Evolutionary conservation across 164 flowering plant genomes (phyloP), one percentile per base, ranked within the genome.

Genomic region (Nymphaea colorata): DNA sequence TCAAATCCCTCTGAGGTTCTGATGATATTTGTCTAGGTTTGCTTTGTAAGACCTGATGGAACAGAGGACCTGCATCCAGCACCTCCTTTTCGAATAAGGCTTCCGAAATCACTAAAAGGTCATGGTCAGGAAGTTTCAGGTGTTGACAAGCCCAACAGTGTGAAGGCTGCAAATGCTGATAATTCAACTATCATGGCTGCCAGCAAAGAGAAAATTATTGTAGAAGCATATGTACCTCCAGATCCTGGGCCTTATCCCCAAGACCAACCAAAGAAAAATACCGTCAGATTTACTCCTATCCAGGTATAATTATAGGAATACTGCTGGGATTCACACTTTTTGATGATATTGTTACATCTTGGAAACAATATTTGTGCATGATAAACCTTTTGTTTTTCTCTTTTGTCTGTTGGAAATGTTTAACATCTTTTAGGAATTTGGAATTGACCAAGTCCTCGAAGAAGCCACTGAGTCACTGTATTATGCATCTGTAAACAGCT

Each of bases 171-270:
- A 6, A 72, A 73, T 75, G 82, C 76, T 76, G 78, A 69, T 73
- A 62, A 70, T 72, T n/a, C 16, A 36, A 61, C 41, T 17, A 61
- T 2, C 64, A 8, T 61, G 64, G 36, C 11, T 61, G 36, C 16
- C n/a, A 82, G 73, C 45, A 80, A 77, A 65, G 90, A 86, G 64
- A 71, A 80, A 57, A 91, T 92, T 53, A 68, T 85, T 69, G 96
- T 95, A 67, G 98, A 95, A 80, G 81, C 93, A 15, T 92, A 92
- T 74, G 74, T 84, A 66, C 96, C 99, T 79, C 90, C 94, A 51
- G 90, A 91, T 74, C 96, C 96, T 2, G 99, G 99, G 72, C 99
- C 99, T 70, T 95, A 95, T 83, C 99, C 99, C 42, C 98, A 92
- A 80, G 99, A 95, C 77, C 88, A 92, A 74, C 99, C 99, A 4